Evolutionary conservation across 2,329 filamentous ascomycete genomes (phyloP).

Genomic region (Plectosphaerella cucumerina): DNA sequence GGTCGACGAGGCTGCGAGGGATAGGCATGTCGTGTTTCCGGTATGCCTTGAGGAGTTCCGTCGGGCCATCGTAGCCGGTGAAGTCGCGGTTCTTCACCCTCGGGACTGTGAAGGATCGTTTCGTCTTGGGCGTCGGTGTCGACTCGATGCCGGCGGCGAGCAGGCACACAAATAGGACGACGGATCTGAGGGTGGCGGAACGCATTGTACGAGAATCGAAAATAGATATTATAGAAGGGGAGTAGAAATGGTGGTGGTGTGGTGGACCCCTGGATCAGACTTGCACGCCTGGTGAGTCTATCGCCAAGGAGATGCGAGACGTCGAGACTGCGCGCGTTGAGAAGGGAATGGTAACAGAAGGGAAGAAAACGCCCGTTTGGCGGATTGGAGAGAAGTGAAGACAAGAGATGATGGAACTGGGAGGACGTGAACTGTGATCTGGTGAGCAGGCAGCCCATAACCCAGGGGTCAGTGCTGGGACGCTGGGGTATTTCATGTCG

Average conservation of each 20-base stretch:
- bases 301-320: background rate
- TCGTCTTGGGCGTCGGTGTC: conserved; percentile 29
- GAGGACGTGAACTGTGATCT: background rate
- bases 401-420: background rate
- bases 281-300: background rate
- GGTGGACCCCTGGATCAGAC: background rate
- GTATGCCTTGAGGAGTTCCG: conserved; percentile 62
- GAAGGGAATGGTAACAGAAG: conserved; percentile 6
- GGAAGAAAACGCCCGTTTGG: background rate
- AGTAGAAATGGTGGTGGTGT: background rate
- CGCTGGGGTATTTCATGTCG: conserved; percentile 1
- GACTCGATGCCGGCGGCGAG: conserved; percentile 18
- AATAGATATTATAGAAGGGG: background rate
- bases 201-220: conserved; percentile 3
- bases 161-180: conserved; percentile 9
- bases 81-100: conserved; percentile 53
- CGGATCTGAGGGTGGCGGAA: conserved; percentile 7
- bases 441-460: background rate
- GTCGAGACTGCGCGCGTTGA: background rate
- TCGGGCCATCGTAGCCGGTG: conserved; percentile 50
- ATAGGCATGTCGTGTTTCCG: conserved; percentile 61
- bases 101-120: conserved; percentile 59
- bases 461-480: background rate
- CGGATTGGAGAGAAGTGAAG: background rate
- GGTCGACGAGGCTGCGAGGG: conserved; percentile 31